Percentiles rank a stretch among this genome's conserved stretches.
Conservation (phyloP, 139 green algal species). For the Trebouxia sp. region DNA sequence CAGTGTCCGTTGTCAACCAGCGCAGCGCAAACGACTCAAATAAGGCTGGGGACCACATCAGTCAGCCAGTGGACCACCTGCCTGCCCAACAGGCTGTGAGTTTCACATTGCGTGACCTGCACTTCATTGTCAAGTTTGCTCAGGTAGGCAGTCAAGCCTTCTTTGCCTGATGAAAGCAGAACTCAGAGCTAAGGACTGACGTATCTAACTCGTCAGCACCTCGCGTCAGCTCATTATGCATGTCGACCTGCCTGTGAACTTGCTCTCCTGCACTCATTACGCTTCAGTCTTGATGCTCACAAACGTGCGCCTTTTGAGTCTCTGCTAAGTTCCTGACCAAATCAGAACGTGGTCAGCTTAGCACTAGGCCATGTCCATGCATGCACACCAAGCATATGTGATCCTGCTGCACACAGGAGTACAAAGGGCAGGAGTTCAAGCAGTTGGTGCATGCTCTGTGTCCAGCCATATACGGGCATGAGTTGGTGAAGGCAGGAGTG, state of each 20-base stretch:
- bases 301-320: no score
- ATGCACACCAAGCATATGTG: no score
- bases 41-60: not conserved
- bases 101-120: constrained; percentile 78
- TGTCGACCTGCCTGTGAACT: no score
- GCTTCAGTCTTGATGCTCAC: no score
- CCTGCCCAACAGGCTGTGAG: constrained; percentile 23
- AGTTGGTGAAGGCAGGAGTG: constrained; percentile 90
- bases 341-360: no score
- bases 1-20: constrained; percentile 69
- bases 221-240: no score
- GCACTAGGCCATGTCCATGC: no score
- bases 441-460: constrained; percentile 85
- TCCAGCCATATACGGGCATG: constrained; percentile 88
- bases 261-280: no score
- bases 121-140: constrained; percentile 83
- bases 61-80: constrained; percentile 10
- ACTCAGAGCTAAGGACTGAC: no score
- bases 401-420: constrained; percentile 40
- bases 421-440: constrained; percentile 68
- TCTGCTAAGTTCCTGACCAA: no score
- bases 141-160: constrained; percentile 41
- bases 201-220: no score
- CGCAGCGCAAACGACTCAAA: not conserved
- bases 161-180: no score